Evolutionary conservation across 164 flowering plant genomes (phyloP).

Genomic region (Chloranthus sessilifolius): DNA sequence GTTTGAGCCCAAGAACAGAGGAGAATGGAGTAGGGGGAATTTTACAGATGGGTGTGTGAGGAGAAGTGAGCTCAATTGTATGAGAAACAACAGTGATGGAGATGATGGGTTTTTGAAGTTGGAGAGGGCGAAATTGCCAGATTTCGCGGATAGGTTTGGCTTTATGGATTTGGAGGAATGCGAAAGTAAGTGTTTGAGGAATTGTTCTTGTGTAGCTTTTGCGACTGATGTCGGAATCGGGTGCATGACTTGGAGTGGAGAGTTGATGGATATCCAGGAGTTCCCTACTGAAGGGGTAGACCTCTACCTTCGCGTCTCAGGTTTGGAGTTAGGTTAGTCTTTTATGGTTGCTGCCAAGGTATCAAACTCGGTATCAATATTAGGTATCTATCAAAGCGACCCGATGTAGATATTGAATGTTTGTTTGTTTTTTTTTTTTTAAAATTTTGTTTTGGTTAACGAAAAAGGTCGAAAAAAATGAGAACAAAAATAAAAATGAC

Average conservation of each 20-base stretch:
- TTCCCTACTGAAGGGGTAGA: constrained; percentile 2
- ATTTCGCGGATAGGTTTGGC: not conserved
- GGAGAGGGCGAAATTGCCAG: constrained; percentile 17
- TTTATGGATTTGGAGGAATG: constrained; percentile 5
- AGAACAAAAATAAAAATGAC: no score
- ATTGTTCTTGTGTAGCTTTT: constrained; percentile 28
- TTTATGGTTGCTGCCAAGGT: no score
- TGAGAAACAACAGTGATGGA: not conserved
- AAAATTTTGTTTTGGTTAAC: no score
- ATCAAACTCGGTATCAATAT: no score
- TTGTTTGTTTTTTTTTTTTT: no score
- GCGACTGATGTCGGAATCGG: constrained; percentile 1
- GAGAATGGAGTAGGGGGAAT: constrained; percentile 6
- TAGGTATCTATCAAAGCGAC: no score
- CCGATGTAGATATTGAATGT: no score
- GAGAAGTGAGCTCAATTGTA: constrained; percentile 6
- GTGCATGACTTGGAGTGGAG: not conserved
- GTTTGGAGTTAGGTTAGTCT: constrained; percentile 11
- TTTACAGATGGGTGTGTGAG: constrained; percentile 17
- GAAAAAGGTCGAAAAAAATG: no score
- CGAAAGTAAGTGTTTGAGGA: constrained; percentile 12
- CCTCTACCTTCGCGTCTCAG: constrained; percentile 9
- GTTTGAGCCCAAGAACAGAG: constrained; percentile 4
- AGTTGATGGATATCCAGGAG: not conserved
- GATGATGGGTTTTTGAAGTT: constrained; percentile 24